These are phyloP conservation scores for Xylariales sp. DNA, from an alignment of 2,329 filamentous ascomycete species.

Conservation along the genomic window DNA sequence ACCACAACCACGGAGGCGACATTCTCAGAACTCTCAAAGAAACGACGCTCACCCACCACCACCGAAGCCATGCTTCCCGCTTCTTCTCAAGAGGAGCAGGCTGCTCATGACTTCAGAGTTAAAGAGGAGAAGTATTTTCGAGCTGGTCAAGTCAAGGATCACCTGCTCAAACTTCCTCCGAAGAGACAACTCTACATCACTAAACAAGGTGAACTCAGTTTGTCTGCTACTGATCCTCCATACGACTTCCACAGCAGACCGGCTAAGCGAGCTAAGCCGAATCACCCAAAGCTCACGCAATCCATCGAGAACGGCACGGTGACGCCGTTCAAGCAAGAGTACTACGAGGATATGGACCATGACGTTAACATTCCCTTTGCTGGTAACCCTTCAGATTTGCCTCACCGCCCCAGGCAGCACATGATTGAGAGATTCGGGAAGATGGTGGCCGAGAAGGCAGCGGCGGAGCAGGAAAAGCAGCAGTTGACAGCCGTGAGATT, in stretches of 20 bases:
- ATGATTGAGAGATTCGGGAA: too few relatives aligned
- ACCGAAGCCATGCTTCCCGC: too few relatives aligned
- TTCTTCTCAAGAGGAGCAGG: too few relatives aligned
- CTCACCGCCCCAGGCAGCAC: conserved; percentile 13
- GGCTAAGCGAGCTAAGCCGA: too few relatives aligned
- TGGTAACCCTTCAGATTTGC: conserved; percentile 15
- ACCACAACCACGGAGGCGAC: too few relatives aligned
- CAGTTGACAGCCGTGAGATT: too few relatives aligned
- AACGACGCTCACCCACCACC: too few relatives aligned
- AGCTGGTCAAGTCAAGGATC: background rate
- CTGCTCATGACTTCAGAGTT: too few relatives aligned
- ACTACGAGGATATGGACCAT: conserved; percentile 9
- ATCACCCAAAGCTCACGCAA: conserved; percentile 11
- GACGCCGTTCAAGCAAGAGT: background rate
- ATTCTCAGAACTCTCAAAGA: too few relatives aligned
- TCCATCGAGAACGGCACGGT: conserved; percentile 2
- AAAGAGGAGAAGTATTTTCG: conserved; percentile 3
- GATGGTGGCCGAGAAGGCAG: background rate
- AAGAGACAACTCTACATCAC: background rate
- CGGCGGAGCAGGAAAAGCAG: too few relatives aligned
- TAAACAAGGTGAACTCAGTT: background rate
- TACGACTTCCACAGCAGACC: background rate
- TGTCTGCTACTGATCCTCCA: too few relatives aligned
- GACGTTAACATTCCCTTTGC: conserved; percentile 11
- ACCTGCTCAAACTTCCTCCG: background rate